phyloP scores from a whole-genome alignment of 176 grass and related monocot species.

The Puccinellia tenuiflora region DNA sequence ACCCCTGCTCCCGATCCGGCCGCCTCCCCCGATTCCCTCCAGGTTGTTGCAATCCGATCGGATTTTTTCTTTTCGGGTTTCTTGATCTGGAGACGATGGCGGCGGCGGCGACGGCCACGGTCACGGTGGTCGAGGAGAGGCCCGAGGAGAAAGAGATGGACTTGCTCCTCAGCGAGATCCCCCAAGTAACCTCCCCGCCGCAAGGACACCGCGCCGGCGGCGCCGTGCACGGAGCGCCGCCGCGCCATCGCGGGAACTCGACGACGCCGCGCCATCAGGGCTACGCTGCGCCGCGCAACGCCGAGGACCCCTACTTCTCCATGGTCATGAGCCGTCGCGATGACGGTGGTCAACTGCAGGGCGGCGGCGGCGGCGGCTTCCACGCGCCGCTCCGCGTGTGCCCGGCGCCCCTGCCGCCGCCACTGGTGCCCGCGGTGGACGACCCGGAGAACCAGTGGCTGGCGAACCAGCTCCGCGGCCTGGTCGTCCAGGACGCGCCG shows the following conservation, averaged over 20 bases:
- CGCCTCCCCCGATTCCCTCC: background rate
- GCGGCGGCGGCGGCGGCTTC: background rate
- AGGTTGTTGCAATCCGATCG: conserved; percentile 18
- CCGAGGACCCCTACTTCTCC: conserved; percentile 12
- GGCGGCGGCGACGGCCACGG: background rate
- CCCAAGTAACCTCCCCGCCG: conserved; percentile 40
- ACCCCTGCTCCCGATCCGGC: conserved; percentile 34
- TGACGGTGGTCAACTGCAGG: conserved; percentile 10
- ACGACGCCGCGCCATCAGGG: background rate
- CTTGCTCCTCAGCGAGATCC: conserved; percentile 55
- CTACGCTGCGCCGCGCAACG: background rate
- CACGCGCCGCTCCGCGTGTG: background rate
- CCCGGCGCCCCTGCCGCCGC: conserved; percentile 5
- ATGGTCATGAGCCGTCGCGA: conserved; percentile 26
- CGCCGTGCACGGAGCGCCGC: background rate
- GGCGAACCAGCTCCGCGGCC: conserved; percentile 17
- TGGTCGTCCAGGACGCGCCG: conserved; percentile 24
- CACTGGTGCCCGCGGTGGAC: background rate
- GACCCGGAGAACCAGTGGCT: conserved; percentile 16
- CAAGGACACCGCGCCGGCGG: conserved; percentile 13
- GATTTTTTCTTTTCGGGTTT: conserved; percentile 7
- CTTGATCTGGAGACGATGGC: conserved; percentile 25
- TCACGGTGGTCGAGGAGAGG: background rate
- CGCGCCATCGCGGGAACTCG: background rate
- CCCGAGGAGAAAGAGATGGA: conserved; percentile 68